Evolutionary conservation across 1,284 basidiomycete species (phyloP).

Genomic region (Coniferiporia weirii): DNA sequence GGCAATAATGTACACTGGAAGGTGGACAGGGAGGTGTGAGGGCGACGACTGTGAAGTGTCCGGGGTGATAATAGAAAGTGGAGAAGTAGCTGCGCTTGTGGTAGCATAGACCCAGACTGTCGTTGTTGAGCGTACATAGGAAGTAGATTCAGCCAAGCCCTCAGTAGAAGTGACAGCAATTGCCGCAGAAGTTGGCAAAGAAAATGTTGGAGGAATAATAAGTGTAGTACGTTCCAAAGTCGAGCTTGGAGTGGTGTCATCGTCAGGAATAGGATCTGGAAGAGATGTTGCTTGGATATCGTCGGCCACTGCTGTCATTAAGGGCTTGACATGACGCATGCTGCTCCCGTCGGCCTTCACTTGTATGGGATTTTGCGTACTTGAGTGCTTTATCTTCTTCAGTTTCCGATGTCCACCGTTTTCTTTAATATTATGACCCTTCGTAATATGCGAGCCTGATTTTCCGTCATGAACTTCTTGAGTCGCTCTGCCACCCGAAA

Average conservation of each 20-base stretch:
- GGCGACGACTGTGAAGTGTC: conserved; percentile 1
- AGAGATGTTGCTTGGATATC: conserved; percentile 12
- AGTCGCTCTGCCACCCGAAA: background rate
- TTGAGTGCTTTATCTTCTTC: background rate
- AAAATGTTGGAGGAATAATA: conserved; percentile 8
- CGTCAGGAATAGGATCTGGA: conserved; percentile 14
- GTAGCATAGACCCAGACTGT: conserved; percentile 14
- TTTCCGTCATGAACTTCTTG: background rate
- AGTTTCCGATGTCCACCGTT: background rate
- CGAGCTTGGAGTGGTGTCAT: background rate
- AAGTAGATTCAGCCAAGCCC: background rate
- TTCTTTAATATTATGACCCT: background rate
- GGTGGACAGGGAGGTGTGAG: conserved; percentile 29
- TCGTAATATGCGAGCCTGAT: background rate
- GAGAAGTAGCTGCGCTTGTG: background rate
- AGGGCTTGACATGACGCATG: background rate
- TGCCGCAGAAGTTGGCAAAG: background rate
- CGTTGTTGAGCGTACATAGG: conserved; percentile 5
- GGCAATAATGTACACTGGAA: conserved; percentile 44
- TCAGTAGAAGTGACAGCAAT: background rate
- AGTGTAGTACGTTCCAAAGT: conserved; percentile 10
- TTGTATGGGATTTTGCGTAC: background rate
- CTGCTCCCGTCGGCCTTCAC: background rate
- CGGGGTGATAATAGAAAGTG: background rate
- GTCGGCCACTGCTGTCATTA: background rate